Evolutionary conservation across 257 asterid species (phyloP).

Genomic region (Przewalskia tangutica): DNA sequence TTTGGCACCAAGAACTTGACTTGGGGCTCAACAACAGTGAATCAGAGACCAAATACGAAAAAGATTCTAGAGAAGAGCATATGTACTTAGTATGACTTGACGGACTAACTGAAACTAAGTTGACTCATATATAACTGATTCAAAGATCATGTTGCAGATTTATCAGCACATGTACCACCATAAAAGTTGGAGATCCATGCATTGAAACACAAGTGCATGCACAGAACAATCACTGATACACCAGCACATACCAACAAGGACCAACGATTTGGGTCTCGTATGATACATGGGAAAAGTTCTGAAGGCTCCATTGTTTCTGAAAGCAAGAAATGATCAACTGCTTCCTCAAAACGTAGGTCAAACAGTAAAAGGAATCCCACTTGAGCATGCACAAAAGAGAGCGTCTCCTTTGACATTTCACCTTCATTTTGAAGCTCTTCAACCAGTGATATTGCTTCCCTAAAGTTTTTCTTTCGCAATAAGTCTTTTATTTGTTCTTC

Average conservation of each 20-base stretch:
- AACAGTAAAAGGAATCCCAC: constrained; percentile 90
- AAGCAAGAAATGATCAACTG: constrained; percentile 84
- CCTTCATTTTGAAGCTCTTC: constrained; percentile 84
- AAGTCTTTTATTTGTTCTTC: constrained; percentile 86
- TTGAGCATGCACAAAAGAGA: constrained; percentile 85
- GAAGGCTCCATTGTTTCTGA: constrained; percentile 95
- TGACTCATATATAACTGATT: not conserved
- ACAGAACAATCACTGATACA: not conserved
- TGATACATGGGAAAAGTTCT: constrained; percentile 89
- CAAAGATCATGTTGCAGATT: not conserved
- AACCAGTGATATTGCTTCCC: constrained; percentile 70
- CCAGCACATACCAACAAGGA: constrained; percentile 62
- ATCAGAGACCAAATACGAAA: not conserved
- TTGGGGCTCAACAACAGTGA: not conserved
- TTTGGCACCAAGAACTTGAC: not conserved
- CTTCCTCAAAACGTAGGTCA: constrained; percentile 86
- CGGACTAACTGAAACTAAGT: not conserved
- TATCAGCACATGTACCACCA: not conserved
- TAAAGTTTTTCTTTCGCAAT: constrained; percentile 66
- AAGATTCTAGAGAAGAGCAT: not conserved
- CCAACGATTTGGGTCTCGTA: constrained; percentile 97
- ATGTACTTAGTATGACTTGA: no score
- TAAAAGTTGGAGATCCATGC: not conserved
- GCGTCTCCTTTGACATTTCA: constrained; percentile 72
- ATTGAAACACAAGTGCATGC: not conserved